Evolutionary conservation across 1,139 yeast genomes (phyloP).

Genomic region (Nadsonia commutata): DNA sequence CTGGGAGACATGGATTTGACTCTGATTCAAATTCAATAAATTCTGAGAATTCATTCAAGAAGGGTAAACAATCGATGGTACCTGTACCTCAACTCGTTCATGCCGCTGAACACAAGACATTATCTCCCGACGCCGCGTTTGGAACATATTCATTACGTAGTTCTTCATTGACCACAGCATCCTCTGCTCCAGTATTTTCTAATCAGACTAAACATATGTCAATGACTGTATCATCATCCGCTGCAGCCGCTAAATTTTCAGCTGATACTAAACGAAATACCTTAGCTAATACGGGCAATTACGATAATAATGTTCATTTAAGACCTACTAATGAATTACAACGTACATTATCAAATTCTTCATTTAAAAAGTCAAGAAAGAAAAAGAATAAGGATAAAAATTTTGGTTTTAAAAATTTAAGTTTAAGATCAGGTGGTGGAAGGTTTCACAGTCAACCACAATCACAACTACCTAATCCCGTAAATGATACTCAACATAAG

Average conservation of each 20-base stretch:
- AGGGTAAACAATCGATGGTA: neutral
- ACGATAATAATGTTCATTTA: neutral
- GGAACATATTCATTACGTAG: neutral
- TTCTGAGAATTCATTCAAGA: neutral
- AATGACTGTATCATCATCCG: neutral
- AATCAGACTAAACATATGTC: neutral
- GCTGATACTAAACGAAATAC: neutral
- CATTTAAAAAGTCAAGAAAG: neutral
- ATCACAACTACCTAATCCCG: no score
- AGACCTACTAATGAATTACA: neutral
- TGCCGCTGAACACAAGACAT: neutral
- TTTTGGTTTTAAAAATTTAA: neutral
- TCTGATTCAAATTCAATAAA: no score
- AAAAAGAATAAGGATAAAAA: neutral
- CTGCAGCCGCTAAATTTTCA: neutral
- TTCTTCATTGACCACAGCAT: neutral
- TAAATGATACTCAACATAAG: no score
- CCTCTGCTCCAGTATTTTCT: neutral
- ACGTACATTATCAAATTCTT: neutral
- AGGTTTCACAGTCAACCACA: no score
- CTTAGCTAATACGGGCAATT: neutral
- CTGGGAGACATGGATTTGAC: no score
- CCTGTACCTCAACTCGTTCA: neutral
- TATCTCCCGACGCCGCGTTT: neutral
- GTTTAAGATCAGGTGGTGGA: neutral